Evolutionary conservation across 1,284 basidiomycete genomes (phyloP), one percentile per base, ranked within the genome.

Genomic region (Coniferiporia sulphurascens): DNA sequence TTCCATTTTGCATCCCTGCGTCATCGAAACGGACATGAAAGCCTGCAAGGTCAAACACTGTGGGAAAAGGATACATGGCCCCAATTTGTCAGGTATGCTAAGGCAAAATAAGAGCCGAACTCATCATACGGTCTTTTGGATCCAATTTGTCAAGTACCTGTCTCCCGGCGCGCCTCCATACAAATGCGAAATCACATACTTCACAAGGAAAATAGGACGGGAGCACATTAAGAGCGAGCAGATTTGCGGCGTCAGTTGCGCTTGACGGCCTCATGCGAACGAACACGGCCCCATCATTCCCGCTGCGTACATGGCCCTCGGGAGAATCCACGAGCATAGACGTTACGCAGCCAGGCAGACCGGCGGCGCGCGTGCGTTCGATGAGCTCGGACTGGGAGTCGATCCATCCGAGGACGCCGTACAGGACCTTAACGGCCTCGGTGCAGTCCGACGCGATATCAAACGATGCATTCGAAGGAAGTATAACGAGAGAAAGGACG

Each of bases 251-350:
- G 38, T 55, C 49, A 13, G 54, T 56, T 27, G 49, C 35, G 41
- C n/a, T 7, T 17, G 57, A 56, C 32, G 61, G 58, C 45, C 58
- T 62, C 61, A 62, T 44, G 36, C 61, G 53, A 59, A 62, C 51
- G 46, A 62, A 59, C 58, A 62, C 61, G 45, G 61, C 58, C 45
- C 61, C 57, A 32, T 62, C 61, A 49, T 59, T 56, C 61, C 61
- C 61, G 58, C 61, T 62, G 58, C 61, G 61, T 35, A 62, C 61
- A 44, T 38, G 49, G 21, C 61, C 61, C 44, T 62, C 61, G 44
- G 52, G 55, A 45, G 48, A 62, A 27, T 62, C 61, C 57, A 62
- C 61, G 54, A 62, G 57, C 58, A 62, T 55, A 21, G 61, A 55
- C 19, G 58, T 55, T 36, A 53, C 58, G 58, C 58, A 59, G 57